These are phyloP conservation scores for Fereydounia khargensis DNA, from an alignment of 1,284 basidiomycete genomes.

Conservation along the genomic window DNA sequence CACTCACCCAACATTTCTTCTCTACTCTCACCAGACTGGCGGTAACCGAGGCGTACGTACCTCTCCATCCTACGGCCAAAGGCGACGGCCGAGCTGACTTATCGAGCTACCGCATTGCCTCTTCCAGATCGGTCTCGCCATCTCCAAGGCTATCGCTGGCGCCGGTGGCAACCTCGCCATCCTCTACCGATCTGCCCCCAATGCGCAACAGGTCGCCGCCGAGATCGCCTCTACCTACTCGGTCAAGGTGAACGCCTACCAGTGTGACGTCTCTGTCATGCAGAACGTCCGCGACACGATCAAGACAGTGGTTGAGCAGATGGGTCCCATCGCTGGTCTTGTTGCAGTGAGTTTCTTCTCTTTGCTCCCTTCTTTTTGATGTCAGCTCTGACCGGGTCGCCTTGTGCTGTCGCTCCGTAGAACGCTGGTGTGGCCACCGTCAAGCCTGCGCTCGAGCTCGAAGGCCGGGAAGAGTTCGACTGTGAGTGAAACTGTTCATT, in stretches of 20 bases:
- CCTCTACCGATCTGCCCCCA: too few relatives aligned
- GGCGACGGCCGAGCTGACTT: conserved; percentile 44
- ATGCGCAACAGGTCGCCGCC: conserved; percentile 34
- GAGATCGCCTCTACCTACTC: conserved; percentile 34
- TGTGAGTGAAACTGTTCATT: not conserved
- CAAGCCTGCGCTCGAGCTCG: conserved; percentile 48
- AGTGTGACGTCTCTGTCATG: conserved; percentile 45
- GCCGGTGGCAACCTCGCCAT: too few relatives aligned
- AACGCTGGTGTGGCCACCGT: conserved; percentile 40
- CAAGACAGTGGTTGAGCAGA: conserved; percentile 25
- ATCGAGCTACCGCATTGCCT: conserved; percentile 32
- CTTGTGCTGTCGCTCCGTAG: not conserved
- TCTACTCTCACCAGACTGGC: too few relatives aligned
- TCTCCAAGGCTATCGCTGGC: too few relatives aligned
- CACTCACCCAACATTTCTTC: too few relatives aligned
- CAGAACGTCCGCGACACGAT: conserved; percentile 30
- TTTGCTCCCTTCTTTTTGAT: too few relatives aligned
- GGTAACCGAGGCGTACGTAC: conserved; percentile 37
- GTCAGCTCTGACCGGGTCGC: too few relatives aligned
- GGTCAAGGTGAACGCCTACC: conserved; percentile 46
- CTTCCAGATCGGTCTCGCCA: too few relatives aligned
- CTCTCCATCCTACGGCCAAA: not conserved
- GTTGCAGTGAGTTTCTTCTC: conserved; percentile 17
- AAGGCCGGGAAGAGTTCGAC: conserved; percentile 11
- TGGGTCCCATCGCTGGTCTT: conserved; percentile 35